Base-by-base conservation (phyloP, 2,329 filamentous ascomycete genomes). In the Torrubiellomyces zombiae region DNA sequence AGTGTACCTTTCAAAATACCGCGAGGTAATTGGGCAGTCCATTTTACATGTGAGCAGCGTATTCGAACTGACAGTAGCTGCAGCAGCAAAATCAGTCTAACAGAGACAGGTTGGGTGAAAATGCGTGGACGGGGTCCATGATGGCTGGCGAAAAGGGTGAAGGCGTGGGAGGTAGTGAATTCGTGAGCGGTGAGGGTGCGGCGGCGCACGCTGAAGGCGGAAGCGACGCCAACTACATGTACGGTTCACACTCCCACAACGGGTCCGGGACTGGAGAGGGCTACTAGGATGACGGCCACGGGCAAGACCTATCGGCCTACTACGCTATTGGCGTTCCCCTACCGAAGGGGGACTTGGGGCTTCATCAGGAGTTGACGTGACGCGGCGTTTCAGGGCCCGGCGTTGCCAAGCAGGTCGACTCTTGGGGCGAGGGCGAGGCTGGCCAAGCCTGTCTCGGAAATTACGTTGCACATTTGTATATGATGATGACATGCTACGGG, bases 1-100 rank as follows among this genome's bases (percentile, higher is more conserved):
- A 56, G 94, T 98, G 39, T 98, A 98, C 51, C 67, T 98, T 20
- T 82, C 85, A 31, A 89, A 94, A 49, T 98, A 95, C 54, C 76
- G 89, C 52, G 89, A 98, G 68, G 89, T 95, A 67, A 70, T 77
- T 40, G 23, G 28, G 10, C 19, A 26, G 11, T 9, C 8, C 7
- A 11, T 14, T 19, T 9, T 23, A 16, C 6, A 24, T 20, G 9
- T 17, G 15, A 21, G 18, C 7, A 14, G 9, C 10, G n/a, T 10
- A 2, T 9, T 17, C n/a, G 17, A 26, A n/a, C 28, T 34, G 28
- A 35, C 32, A 19, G 11, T 23, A 26, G 21, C 18, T 14, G 20
- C 24, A 55, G 51, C 51, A 54, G 50, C 51, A 54, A 38, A 53
- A 53, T 23, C 49, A 53, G 25, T 45, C 50, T 16, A 54, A 54